Evolutionary conservation across 2,329 filamentous ascomycete species (phyloP), one percentile per base, ranked within the genome.

Genomic region (Aspergillus proliferans): DNA sequence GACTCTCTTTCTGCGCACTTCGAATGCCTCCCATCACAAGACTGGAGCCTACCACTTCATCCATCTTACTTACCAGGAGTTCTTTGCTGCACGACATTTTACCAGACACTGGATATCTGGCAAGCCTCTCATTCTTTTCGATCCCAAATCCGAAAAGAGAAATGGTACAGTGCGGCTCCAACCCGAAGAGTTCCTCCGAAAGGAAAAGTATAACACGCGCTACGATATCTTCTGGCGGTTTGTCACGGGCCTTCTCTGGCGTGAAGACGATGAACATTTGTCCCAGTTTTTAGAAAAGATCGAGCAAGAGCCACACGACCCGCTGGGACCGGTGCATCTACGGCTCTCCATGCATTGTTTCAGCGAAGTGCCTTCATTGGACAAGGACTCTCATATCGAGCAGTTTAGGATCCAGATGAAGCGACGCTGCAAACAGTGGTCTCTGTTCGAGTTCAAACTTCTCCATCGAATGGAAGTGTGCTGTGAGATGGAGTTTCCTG

Each of bases 181-280:
- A 47, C 47, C 50, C 2, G 28, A 48, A 44, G 24, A 47, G 3
- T 71, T 70, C 47, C 55, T 74, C 26, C 52, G 47, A 24, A 41
- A 59, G 45, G 21, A 71, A 9, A 75, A 75, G 52, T 75, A 75
- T 53, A 58, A 57, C 24, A 30, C 55, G 19, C 65, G 64, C 28
- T 74, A 71, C 51, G 62, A 72, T 46, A 61, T 74, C 3, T 51
- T 74, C 2, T 75, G 70, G 72, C 65, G 70, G 15, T 75, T 75
- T 58, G 66, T 71, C 30, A 51, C 65, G 4, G 71, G 71, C n/a
- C 50, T 73, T n/a, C 57, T 74, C 30, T 38, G 57, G n/a, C 30
- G 14, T 26, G 30, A 47, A 22, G 43, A 57, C 7, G 19, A 52
- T 6, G 43, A 56, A 30, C 12, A 43, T 36, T 19, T 57, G 15